These are phyloP conservation scores for Serendipita sp. DNA, from an alignment of 768 basidiomycete genomes.

Conservation along the genomic window DNA sequence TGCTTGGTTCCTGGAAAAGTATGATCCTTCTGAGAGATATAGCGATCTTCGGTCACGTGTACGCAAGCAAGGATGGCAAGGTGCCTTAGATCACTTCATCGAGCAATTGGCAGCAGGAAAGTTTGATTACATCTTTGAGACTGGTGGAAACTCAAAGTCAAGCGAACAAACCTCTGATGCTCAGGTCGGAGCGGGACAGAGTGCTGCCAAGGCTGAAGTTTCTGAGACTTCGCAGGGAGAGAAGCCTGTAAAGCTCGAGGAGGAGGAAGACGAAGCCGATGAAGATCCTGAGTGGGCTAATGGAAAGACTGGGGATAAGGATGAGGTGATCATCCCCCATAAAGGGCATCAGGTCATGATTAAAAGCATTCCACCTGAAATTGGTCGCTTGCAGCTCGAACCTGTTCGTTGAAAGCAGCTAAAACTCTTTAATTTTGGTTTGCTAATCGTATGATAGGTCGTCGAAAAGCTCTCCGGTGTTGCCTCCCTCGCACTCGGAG, in stretches of 20 bases:
- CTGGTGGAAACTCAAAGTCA: constrained; percentile 26
- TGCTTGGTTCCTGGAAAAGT: constrained; percentile 96
- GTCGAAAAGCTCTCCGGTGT: constrained; percentile 66
- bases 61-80: constrained; percentile 73
- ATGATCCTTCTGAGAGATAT: constrained; percentile 64
- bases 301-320: background rate
- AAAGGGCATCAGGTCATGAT: constrained; percentile 91
- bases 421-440: constrained; percentile 7
- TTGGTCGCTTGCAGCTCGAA: constrained; percentile 78
- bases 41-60: constrained; percentile 59
- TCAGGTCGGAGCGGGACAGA: background rate
- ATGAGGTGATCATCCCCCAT: constrained; percentile 53
- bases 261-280: background rate
- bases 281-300: background rate
- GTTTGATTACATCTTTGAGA: constrained; percentile 51
- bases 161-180: constrained; percentile 21
- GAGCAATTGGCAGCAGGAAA: constrained; percentile 71
- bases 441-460: constrained; percentile 33
- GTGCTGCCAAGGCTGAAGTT: background rate
- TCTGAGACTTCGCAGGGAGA: background rate
- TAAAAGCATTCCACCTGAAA: constrained; percentile 89
- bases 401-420: constrained; percentile 33
- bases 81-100: constrained; percentile 54
- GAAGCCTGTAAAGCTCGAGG: background rate
- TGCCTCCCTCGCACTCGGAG: constrained; percentile 77